Evolutionary conservation across 2,329 filamentous ascomycete genomes (phyloP).

Genomic region (Clarireedia paspali): DNA sequence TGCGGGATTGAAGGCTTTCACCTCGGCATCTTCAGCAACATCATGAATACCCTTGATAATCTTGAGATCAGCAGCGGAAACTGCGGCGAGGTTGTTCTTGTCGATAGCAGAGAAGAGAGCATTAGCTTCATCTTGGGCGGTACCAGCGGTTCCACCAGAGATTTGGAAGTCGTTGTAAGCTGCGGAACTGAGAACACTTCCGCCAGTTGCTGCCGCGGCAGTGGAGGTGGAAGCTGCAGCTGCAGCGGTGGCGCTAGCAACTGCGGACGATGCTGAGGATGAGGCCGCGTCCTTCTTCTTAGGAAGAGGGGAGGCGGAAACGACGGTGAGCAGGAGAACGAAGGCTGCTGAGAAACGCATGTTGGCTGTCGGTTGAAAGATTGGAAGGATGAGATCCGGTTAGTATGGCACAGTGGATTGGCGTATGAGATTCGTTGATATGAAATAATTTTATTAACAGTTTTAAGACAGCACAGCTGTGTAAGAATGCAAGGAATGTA

Average conservation of each 20-base stretch:
- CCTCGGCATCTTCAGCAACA: slow-evolving; percentile 47
- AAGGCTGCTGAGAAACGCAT: slow-evolving; percentile 32
- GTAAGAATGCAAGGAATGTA: slow-evolving; percentile 15
- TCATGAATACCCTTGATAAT: slow-evolving; percentile 43
- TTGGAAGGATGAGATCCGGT: not conserved
- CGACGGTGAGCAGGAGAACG: slow-evolving; percentile 22
- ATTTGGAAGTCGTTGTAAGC: slow-evolving; percentile 41
- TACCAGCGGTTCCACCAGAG: slow-evolving; percentile 38
- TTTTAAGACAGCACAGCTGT: slow-evolving; percentile 26
- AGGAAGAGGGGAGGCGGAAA: slow-evolving; percentile 27
- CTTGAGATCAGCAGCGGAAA: slow-evolving; percentile 39
- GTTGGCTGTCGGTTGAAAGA: not conserved
- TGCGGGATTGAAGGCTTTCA: slow-evolving; percentile 45
- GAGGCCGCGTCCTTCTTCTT: slow-evolving; percentile 13
- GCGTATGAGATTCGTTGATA: not conserved
- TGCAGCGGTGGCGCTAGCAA: slow-evolving; percentile 1
- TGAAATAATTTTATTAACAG: slow-evolving; percentile 18
- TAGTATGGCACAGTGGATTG: not conserved
- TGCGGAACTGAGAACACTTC: slow-evolving; percentile 29
- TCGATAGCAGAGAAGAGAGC: slow-evolving; percentile 34
- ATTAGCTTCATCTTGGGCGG: slow-evolving; percentile 37
- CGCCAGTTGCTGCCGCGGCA: slow-evolving; percentile 12
- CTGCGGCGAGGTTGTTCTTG: slow-evolving; percentile 34
- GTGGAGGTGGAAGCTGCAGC: slow-evolving; percentile 9
- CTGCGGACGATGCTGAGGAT: slow-evolving; percentile 10